Evolutionary conservation across 306 rosid genomes (phyloP).

Genomic region (Quercus mongolica): DNA sequence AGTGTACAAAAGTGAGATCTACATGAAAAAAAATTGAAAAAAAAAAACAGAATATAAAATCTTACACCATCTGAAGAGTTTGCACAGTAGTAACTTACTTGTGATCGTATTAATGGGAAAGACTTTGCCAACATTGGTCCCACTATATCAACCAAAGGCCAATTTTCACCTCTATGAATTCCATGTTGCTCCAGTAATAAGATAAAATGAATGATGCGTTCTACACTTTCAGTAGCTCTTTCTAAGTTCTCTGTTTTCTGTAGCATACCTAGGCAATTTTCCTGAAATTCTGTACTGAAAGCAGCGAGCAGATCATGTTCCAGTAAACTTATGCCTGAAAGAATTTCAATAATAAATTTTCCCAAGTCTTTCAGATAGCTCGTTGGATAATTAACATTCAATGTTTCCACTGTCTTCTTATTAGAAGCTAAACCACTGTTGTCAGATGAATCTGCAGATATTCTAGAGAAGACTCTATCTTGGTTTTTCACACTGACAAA

Average conservation of each 20-base stretch:
- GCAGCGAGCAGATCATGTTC: conserved; percentile 52
- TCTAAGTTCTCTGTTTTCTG: conserved; percentile 40
- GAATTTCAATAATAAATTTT: conserved; percentile 64
- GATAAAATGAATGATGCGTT: conserved; percentile 58
- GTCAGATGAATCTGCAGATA: conserved; percentile 36
- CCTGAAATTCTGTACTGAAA: conserved; percentile 56
- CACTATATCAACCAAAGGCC: conserved; percentile 78
- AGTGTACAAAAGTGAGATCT: not conserved
- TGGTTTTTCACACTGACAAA: conserved; percentile 36
- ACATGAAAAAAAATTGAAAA: not conserved
- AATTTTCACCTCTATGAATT: conserved; percentile 57
- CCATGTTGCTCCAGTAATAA: conserved; percentile 67
- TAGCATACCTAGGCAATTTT: conserved; percentile 44
- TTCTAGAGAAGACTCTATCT: conserved; percentile 37
- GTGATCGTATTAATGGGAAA: conserved; percentile 63
- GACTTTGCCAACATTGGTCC: conserved; percentile 80
- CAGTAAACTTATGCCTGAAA: conserved; percentile 50
- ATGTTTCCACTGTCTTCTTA: conserved; percentile 36
- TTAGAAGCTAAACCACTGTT: conserved; percentile 30
- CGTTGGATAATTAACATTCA: conserved; percentile 39
- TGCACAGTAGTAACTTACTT: conserved; percentile 53
- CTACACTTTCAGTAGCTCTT: conserved; percentile 36
- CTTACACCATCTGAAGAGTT: conserved; percentile 3
- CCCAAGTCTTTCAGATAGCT: conserved; percentile 74
- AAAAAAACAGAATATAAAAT: not conserved